Percentiles rank a stretch among this genome's conserved stretches.
Evolutionary conservation across 1,139 yeast species (phyloP).

Genomic region (Geotrichum phurueaensis): DNA sequence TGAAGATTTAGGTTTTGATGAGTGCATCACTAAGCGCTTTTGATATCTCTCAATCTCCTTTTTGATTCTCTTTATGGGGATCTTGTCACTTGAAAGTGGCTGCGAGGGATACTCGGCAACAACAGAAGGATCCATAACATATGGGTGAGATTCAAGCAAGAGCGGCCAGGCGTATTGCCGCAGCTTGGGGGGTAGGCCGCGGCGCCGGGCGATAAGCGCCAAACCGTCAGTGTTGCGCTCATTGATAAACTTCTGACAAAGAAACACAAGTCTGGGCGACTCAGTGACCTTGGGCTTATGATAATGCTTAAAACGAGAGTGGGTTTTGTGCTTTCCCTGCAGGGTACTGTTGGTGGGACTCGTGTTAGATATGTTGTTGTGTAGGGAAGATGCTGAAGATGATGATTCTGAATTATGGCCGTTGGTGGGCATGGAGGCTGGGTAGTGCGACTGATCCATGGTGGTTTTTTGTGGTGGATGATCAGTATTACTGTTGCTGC

Average conservation of each 20-base stretch:
- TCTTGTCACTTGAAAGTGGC: conserved; percentile 8
- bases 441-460: background rate
- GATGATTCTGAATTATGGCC: background rate
- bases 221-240: conserved; percentile 58
- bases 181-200: conserved; percentile 79
- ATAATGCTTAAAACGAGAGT: conserved; percentile 34
- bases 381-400: background rate
- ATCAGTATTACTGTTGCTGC: background rate
- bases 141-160: conserved; percentile 74
- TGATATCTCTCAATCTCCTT: conserved; percentile 34
- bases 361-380: background rate
- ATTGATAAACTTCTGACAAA: conserved; percentile 40
- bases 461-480: background rate
- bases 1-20: background rate
- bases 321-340: background rate
- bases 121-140: conserved; percentile 46
- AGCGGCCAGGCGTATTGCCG: conserved; percentile 83
- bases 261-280: conserved; percentile 32
- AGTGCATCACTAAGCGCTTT: conserved; percentile 14
- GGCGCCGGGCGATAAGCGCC: conserved; percentile 73
- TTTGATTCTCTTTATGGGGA: conserved; percentile 29
- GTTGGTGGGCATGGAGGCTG: background rate
- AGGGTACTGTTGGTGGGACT: background rate
- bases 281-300: conserved; percentile 36
- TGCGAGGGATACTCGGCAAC: conserved; percentile 11